These are phyloP conservation scores for Silene coronaria DNA, from an alignment of 179 eudicot genomes.

Conservation along the genomic window DNA sequence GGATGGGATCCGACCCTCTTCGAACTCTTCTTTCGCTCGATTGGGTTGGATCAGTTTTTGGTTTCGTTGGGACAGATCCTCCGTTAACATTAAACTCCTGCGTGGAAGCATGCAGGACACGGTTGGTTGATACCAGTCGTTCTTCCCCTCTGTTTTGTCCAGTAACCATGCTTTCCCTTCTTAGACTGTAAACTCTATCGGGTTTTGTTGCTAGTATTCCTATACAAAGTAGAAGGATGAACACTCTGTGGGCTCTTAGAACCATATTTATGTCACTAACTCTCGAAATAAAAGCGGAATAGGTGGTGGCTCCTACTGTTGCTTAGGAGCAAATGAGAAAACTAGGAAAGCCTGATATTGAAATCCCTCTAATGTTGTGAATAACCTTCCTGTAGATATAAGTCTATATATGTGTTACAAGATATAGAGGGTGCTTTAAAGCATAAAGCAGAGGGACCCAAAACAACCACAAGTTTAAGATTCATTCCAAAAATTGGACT, in stretches of 20 bases:
- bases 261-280: constrained; percentile 36
- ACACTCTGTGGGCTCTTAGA: constrained; percentile 27
- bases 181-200: constrained; percentile 41
- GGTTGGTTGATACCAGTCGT: constrained; percentile 24
- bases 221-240: constrained; percentile 52
- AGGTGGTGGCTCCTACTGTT: constrained; percentile 17
- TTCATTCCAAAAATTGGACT: constrained; percentile 62
- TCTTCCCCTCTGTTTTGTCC: constrained; percentile 25
- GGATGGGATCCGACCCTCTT: constrained; percentile 84
- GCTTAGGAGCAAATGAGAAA: constrained; percentile 29
- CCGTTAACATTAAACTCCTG: constrained; percentile 33
- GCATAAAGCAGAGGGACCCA: constrained; percentile 63
- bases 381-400: constrained; percentile 43
- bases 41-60: constrained; percentile 50
- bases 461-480: constrained; percentile 51
- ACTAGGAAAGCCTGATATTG: constrained; percentile 29
- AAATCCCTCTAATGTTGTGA: constrained; percentile 31
- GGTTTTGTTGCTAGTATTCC: constrained; percentile 48
- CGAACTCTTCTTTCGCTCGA: constrained; percentile 60
- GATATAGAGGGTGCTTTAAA: constrained; percentile 39
- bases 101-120: constrained; percentile 32
- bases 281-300: constrained; percentile 16
- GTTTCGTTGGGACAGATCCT: constrained; percentile 40
- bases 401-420: constrained; percentile 40
- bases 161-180: constrained; percentile 47